Evolutionary conservation across 768 basidiomycete species (phyloP), one percentile per base, ranked within the genome.

Genomic region (Porphyrellus cyaneotinctus): DNA sequence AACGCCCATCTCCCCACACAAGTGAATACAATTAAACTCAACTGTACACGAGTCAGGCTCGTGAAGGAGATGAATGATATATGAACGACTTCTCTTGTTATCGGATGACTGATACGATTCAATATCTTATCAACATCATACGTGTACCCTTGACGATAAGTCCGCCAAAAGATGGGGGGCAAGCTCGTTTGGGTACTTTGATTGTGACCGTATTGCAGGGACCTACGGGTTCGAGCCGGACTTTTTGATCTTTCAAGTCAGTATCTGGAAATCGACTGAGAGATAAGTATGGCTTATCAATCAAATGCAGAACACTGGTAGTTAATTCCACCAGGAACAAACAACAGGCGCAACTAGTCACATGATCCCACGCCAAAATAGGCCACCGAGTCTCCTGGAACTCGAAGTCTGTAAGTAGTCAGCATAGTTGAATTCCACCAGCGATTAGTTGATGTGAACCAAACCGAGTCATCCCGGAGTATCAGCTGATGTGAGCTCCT

Each of bases 31-130:
- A 59, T 59, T 49, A 43, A 58, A 55, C 49, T 47, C 61, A 47
- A 50, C 50, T 44, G 30, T 38, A 31, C 31, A 53, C 45, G 45
- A 44, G 53, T 59, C 61, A 52, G 54, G 30, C 7, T 31, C 39
- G 39, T 35, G 37, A 23, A n/a, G 23, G 42, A 43, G 31, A 48
- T 36, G 15, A 23, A 39, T 49, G 48, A 45, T 35, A 36, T 22
- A 57, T 58, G 54, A 60, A 49, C 4, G 24, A 33, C 61, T 63
- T 62, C 59, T 46, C 14, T 30, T 36, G 15, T 45, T 41, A 43
- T 58, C 38, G 17, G 49, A 60, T 52, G 51, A 26, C 42, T 23
- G 52, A 30, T 47, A n/a, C 61, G 64, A 61, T 54, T 52, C 49
- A 28, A 63, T 52, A 30, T 36, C 54, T 54, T 59, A 63, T 64